Base-by-base conservation (phyloP, 495 filamentous ascomycete genomes). In the Xylaria flabelliformis region DNA sequence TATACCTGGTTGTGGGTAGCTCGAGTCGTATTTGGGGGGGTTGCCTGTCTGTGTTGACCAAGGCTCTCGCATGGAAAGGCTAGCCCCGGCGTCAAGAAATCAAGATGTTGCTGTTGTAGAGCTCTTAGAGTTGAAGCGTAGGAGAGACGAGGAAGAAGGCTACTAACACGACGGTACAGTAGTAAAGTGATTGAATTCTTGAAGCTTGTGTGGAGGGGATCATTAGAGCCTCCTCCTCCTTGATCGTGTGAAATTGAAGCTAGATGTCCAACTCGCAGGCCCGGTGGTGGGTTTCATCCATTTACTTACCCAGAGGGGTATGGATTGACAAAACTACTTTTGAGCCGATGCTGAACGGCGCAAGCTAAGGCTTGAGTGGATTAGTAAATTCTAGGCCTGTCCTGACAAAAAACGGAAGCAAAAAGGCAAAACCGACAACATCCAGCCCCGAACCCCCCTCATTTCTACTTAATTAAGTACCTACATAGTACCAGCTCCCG, bases 221-320 rank as follows among this genome's bases (percentile, higher is more conserved):
- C 15, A 19, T 12, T 12, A 36, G 32, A 59, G 55, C 55, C 55
- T 59, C 55, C 55, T 59, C 26, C 29, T 59, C 19, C 29, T 5
- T 32, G 29, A 5, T 8, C 21, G 21, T 72, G 42, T 41, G 9
- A 73, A 69, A 51, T 70, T 70, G 73, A 59, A 75, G 50, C 61
- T 67, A 69, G 64, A 68, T 63, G 69, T 69, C 42, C 59, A 76
- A 78, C 67, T 68, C 58, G 51, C 66, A 70, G 70, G 7, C 21
- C 48, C 46, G 44, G 39, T n/a, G 46, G 64, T 67, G 46, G 64
- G 64, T 67, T 51, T 67, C 64, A 53, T 13, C 29, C 44, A 67
- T 67, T 53, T 53, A 53, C 39, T 46, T 67, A 53, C 64, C 64
- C 64, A 53, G 64, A 67, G 26, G 46, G 64, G 64, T 29, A 67